Percentiles rank a stretch among this genome's conserved stretches.
Evolutionary conservation across 2,329 filamentous ascomycete species (phyloP).

Genomic region (Cladosporium cucumerinum): DNA sequence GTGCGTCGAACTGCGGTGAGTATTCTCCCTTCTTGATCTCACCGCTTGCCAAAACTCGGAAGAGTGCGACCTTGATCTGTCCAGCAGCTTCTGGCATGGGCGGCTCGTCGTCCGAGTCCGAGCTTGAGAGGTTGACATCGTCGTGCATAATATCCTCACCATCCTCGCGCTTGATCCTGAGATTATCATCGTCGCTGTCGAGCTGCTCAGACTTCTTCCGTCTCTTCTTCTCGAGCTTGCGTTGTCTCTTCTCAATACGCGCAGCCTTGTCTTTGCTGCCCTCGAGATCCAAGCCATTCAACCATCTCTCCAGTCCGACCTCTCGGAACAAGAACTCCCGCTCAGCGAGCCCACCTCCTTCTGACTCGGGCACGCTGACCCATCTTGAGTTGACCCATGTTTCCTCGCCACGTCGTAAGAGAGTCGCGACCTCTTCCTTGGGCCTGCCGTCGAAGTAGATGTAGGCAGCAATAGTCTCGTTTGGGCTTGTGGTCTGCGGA

Average conservation of each 20-base stretch:
- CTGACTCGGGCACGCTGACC: constrained; percentile 88
- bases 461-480: constrained; percentile 97
- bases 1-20: constrained; percentile 93
- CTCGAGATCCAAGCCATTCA: constrained; percentile 86
- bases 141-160: constrained; percentile 66
- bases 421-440: constrained; percentile 95
- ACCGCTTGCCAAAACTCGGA: constrained; percentile 88
- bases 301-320: constrained; percentile 91
- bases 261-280: constrained; percentile 80
- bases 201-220: constrained; percentile 60
- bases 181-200: constrained; percentile 52
- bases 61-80: constrained; percentile 97
- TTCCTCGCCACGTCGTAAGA: constrained; percentile 88
- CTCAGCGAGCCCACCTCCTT: constrained; percentile 91
- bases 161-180: constrained; percentile 44
- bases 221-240: constrained; percentile 71
- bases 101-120: constrained; percentile 74
- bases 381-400: constrained; percentile 99
- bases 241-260: constrained; percentile 62
- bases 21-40: constrained; percentile 98
- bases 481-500: constrained; percentile 84
- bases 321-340: constrained; percentile 96
- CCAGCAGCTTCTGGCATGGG: constrained; percentile 86
- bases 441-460: constrained; percentile 96
- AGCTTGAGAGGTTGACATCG: constrained; percentile 67